phyloP scores from a whole-genome alignment of 2,329 filamentous ascomycete species.

The Sarocladiaceae sp. region DNA sequence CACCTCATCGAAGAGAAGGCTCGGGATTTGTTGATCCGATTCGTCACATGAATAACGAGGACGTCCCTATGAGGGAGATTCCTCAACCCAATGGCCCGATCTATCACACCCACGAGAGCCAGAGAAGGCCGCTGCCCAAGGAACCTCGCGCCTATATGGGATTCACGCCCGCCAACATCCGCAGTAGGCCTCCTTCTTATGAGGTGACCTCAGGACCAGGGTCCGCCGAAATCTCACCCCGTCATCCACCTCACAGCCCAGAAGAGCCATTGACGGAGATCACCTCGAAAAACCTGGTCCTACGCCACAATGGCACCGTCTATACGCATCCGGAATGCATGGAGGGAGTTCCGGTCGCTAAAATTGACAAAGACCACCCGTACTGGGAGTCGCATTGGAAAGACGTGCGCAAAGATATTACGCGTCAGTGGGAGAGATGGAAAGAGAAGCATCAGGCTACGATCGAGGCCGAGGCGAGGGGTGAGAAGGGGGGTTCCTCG shows the following conservation, averaged over 20 bases:
- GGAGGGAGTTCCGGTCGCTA: slow-evolving; percentile 44
- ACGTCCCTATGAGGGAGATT: slow-evolving; percentile 1
- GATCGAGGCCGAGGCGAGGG: slow-evolving; percentile 23
- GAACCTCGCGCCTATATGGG: slow-evolving; percentile 7
- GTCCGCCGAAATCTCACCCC: slow-evolving; percentile 11
- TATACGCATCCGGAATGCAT: slow-evolving; percentile 47
- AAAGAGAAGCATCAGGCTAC: slow-evolving; percentile 37
- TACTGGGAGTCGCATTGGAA: slow-evolving; percentile 53
- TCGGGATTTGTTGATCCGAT: slow-evolving; percentile 2
- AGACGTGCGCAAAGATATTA: slow-evolving; percentile 35
- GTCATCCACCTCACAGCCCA: slow-evolving; percentile 1
- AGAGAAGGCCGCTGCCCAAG: background rate
- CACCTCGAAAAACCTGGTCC: slow-evolving; percentile 35
- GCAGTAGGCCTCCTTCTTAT: slow-evolving; percentile 8
- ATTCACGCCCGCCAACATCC: slow-evolving; percentile 10
- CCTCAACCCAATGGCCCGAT: background rate
- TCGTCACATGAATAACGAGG: slow-evolving; percentile 5
- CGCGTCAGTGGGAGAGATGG: slow-evolving; percentile 40
- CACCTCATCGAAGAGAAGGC: background rate
- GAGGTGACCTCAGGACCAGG: slow-evolving; percentile 2
- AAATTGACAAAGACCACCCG: slow-evolving; percentile 42
- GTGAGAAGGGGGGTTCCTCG: slow-evolving; percentile 30
- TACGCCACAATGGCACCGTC: slow-evolving; percentile 42
- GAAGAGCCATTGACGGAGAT: slow-evolving; percentile 29
- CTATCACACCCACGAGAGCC: slow-evolving; percentile 1